Evolutionary conservation across 2,329 filamentous ascomycete species (phyloP).

Genomic region (Ambrosiella cleistominuta): DNA sequence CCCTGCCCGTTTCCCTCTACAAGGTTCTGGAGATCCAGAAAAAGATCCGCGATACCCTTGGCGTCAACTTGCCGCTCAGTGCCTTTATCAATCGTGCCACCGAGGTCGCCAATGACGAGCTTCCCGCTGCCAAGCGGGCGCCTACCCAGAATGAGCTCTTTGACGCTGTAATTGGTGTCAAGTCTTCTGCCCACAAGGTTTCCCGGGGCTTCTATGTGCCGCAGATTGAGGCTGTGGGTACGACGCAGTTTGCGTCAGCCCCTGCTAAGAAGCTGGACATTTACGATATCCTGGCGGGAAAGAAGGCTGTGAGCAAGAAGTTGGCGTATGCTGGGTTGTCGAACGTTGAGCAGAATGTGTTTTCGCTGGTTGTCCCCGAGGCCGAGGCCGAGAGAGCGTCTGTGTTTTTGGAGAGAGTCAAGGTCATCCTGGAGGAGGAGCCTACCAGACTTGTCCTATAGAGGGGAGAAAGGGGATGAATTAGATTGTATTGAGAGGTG

Average conservation of each 20-base stretch:
- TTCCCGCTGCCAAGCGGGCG: constrained; percentile 40
- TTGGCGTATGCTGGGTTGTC: constrained; percentile 16
- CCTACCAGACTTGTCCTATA: constrained; percentile 56
- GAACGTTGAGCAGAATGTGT: constrained; percentile 50
- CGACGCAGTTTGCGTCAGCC: constrained; percentile 23
- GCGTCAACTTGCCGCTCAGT: constrained; percentile 64
- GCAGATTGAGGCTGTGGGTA: constrained; percentile 44
- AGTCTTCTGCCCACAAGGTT: constrained; percentile 28
- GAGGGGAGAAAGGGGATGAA: constrained; percentile 14
- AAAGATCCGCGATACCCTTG: constrained; percentile 59
- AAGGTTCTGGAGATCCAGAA: constrained; percentile 67
- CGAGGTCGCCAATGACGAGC: constrained; percentile 71
- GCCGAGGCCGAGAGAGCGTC: constrained; percentile 67
- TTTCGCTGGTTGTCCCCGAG: constrained; percentile 62
- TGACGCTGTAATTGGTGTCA: constrained; percentile 65
- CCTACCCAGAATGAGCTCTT: constrained; percentile 72
- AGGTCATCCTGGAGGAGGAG: constrained; percentile 64
- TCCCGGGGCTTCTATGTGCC: constrained; percentile 52
- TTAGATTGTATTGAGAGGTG: constrained; percentile 4
- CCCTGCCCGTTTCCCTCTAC: constrained; percentile 59
- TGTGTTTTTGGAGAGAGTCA: constrained; percentile 72
- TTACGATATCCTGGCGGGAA: constrained; percentile 56
- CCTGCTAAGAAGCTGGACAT: constrained; percentile 41
- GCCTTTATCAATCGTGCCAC: constrained; percentile 75
- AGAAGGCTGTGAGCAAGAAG: constrained; percentile 17